Conservation (phyloP, 2,329 filamentous ascomycete genomes). For the Cercospora zeina region DNA sequence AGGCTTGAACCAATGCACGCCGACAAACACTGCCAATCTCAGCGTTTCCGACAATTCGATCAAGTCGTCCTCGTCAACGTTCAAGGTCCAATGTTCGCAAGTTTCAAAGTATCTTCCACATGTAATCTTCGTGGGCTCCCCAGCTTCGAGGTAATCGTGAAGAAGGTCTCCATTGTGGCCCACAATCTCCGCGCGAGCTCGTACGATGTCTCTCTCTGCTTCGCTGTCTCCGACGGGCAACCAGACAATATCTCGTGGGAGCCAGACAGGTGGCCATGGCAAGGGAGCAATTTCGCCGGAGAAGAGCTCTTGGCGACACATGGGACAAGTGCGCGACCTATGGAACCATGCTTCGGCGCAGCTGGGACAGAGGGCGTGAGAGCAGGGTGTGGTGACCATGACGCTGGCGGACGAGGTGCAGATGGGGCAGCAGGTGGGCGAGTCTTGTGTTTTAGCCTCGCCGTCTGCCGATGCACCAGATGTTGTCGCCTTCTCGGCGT, state of each 20-base stretch:
- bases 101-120: not conserved
- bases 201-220: not conserved
- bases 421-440: not conserved
- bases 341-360: not conserved
- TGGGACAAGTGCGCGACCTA: not conserved
- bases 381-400: slow-evolving; percentile 1
- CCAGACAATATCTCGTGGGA: slow-evolving; percentile 4
- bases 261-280: not conserved
- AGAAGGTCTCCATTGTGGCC: not conserved
- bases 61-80: not conserved
- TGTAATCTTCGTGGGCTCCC: not conserved
- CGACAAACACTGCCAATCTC: not conserved
- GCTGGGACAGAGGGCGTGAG: not conserved
- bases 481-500: not conserved
- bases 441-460: not conserved
- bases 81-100: not conserved
- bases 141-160: not conserved
- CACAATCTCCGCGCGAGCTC: not conserved
- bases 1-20: not conserved
- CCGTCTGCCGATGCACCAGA: not conserved
- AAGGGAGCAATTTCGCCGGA: not conserved
- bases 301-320: not conserved
- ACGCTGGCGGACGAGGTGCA: not conserved
- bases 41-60: not conserved
- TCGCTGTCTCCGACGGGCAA: not conserved